Evolutionary conservation across 1,284 basidiomycete species (phyloP).

Genomic region (Trametes sp.): DNA sequence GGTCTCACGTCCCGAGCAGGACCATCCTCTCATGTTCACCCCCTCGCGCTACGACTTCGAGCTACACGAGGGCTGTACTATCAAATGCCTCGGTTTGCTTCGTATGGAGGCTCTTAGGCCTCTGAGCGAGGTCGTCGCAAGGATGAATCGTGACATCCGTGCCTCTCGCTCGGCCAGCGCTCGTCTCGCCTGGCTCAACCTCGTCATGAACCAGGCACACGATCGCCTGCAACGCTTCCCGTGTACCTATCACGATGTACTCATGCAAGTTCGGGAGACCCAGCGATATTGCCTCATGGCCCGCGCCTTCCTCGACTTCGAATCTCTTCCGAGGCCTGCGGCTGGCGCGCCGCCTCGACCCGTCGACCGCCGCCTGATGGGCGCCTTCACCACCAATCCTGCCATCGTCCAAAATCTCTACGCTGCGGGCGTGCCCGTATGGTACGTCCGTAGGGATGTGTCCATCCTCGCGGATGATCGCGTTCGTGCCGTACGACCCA

Average conservation of each 20-base stretch:
- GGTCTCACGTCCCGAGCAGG: neutral
- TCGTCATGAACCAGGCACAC: neutral
- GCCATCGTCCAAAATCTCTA: conserved; percentile 3
- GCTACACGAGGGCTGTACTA: neutral
- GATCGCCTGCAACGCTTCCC: conserved; percentile 16
- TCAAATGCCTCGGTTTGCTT: conserved; percentile 12
- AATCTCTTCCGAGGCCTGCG: neutral
- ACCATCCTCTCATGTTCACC: neutral
- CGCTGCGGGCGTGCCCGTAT: conserved; percentile 15
- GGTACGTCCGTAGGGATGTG: conserved; percentile 12
- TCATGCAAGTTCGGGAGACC: conserved; percentile 11
- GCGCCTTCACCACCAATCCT: conserved; percentile 15
- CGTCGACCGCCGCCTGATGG: conserved; percentile 7
- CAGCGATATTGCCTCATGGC: conserved; percentile 17
- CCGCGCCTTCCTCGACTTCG: conserved; percentile 12
- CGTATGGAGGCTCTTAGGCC: neutral
- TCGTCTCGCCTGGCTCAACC: neutral
- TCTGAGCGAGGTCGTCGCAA: conserved; percentile 4
- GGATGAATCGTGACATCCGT: neutral
- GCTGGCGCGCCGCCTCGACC: neutral
- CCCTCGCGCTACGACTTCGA: neutral
- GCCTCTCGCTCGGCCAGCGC: neutral
- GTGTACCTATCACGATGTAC: conserved; percentile 11
- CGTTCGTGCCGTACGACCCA: neutral
- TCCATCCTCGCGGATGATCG: neutral